phyloP scores from a whole-genome alignment of 2,329 filamentous ascomycete genomes.

The Clonostachys solani region DNA sequence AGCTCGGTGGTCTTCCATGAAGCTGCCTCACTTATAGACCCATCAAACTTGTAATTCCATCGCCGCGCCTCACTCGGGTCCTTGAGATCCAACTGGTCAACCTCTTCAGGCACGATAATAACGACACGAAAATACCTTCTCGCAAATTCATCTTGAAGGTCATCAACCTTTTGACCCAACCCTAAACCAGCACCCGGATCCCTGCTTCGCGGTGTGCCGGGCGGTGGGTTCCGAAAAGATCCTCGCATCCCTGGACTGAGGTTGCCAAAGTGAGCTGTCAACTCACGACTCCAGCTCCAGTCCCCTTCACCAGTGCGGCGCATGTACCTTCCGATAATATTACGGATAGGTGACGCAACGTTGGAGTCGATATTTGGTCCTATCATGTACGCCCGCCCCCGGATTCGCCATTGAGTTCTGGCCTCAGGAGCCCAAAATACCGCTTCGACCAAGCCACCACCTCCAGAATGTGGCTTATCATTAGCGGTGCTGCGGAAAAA shows the following conservation, averaged over 20 bases:
- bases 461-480: constrained; percentile 37
- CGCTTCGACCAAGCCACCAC: constrained; percentile 72
- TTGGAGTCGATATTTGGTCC: constrained; percentile 58
- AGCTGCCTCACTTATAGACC: constrained; percentile 15
- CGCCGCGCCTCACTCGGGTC: constrained; percentile 59
- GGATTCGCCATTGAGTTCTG: constrained; percentile 79
- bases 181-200: constrained; percentile 30
- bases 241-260: constrained; percentile 76
- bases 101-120: constrained; percentile 73
- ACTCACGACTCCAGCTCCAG: constrained; percentile 77
- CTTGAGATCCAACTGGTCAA: constrained; percentile 71
- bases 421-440: constrained; percentile 74
- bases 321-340: constrained; percentile 60
- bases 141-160: constrained; percentile 66
- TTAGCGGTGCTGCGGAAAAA: constrained; percentile 44
- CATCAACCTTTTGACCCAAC: constrained; percentile 63
- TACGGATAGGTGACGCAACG: constrained; percentile 44
- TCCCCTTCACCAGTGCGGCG: constrained; percentile 17
- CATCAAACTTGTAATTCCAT: constrained; percentile 61
- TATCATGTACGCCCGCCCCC: constrained; percentile 72
- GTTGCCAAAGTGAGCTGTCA: constrained; percentile 89
- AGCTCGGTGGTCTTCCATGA: constrained; percentile 67
- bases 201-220: constrained; percentile 56
- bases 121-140: constrained; percentile 76
- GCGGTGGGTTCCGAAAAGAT: constrained; percentile 67